Conservation (phyloP, 2,329 filamentous ascomycete species). For the Fusarium albosuccineum region DNA sequence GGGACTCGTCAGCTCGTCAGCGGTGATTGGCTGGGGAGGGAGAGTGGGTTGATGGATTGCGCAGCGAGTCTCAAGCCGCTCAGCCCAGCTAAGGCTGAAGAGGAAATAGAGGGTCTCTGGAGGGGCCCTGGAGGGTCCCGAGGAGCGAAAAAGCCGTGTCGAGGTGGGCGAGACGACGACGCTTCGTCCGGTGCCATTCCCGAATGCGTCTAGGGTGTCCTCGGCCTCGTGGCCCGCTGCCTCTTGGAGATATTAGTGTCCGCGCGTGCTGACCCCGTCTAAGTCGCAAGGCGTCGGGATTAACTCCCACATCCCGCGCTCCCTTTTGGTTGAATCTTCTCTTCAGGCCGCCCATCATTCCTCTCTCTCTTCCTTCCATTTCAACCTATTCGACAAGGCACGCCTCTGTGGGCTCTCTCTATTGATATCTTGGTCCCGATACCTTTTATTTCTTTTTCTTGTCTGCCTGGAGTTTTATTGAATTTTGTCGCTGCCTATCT, state of each 20-base stretch:
- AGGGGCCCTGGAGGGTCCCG: conserved; percentile 12
- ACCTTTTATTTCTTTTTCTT: conserved; percentile 23
- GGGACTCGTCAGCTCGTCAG: conserved; percentile 53
- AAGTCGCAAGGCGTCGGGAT: background rate
- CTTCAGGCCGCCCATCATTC: conserved; percentile 27
- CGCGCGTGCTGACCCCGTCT: conserved; percentile 21
- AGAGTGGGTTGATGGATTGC: conserved; percentile 39
- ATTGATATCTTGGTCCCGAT: background rate
- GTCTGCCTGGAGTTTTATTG: conserved; percentile 22
- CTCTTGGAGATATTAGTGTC: conserved; percentile 7
- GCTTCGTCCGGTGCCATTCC: conserved; percentile 8
- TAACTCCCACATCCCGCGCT: conserved; percentile 35
- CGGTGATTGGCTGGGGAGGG: conserved; percentile 46
- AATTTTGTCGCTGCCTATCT: conserved; percentile 14
- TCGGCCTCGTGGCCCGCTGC: conserved; percentile 6
- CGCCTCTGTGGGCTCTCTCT: background rate
- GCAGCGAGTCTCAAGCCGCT: conserved; percentile 28
- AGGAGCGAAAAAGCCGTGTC: conserved; percentile 24
- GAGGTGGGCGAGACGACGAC: conserved; percentile 6
- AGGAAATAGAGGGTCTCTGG: background rate
- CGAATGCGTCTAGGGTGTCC: background rate
- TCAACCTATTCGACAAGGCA: background rate
- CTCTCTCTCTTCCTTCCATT: conserved; percentile 18
- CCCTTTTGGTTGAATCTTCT: conserved; percentile 14
- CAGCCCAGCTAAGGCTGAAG: conserved; percentile 13